Base-by-base conservation (phyloP, 2,329 filamentous ascomycete species). In the Xylariaceae sp. region DNA sequence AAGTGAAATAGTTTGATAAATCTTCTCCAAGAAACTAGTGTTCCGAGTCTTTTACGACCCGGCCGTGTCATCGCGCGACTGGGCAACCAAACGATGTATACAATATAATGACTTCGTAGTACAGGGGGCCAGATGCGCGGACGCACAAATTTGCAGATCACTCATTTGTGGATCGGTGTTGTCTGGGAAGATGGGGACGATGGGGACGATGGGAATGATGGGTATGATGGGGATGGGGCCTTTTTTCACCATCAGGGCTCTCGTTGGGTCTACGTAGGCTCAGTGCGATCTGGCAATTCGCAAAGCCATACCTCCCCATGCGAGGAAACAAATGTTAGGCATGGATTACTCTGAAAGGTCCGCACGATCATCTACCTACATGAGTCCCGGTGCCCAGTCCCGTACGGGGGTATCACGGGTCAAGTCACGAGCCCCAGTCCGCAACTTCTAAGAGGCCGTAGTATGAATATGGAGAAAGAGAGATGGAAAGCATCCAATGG, bases 91-190 rank as follows among this genome's bases (percentile, higher is more conserved):
- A 57, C 50, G 19, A 61, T 56, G 58, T 61, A 55, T 48, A 34
- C 58, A 63, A 59, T 62, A 65, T 64, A 61, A 65, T 60, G 55
- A 60, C 54, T 48, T 59, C 47, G 67, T 68, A 43, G 64, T 56
- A 68, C 67, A 68, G 61, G 62, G 62, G 55, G 56, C 47, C 29
- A 60, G 50, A 51, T 53, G 59, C 60, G 58, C 55, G 61, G 62
- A 60, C 58, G 60, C 60, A 65, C 62, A 60, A 60, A 58, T 29
- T 50, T 54, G 64, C 58, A 65, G 62, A 67, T 68, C 65, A 65
- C 57, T 64, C 60, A 64, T 63, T 54, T 63, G 61, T 65, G 62
- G 64, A 65, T 59, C 65, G 61, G 54, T 54, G 61, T 64, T 62
- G 48, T 67, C 63, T 67, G 58, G 58, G 58, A 54, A 57, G 53